These are phyloP conservation scores for Lichtheimia hyalospora DNA, from an alignment of 371 early-diverging fungal genomes.

Conservation along the genomic window DNA sequence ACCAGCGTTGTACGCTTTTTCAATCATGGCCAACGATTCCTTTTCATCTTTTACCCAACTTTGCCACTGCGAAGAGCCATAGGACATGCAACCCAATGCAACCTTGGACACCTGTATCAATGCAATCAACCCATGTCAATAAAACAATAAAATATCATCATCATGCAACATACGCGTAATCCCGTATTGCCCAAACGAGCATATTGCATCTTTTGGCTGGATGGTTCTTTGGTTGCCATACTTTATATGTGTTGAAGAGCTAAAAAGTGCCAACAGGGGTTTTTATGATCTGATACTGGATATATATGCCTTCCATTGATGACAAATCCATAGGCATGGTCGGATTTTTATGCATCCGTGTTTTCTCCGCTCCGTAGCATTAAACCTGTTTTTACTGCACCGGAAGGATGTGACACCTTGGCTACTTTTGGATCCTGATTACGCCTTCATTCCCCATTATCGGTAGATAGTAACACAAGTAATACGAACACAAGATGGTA, in stretches of 20 bases:
- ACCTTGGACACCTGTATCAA: constrained; percentile 18
- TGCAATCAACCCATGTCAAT: neutral
- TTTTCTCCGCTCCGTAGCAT: too few relatives aligned
- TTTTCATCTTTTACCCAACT: constrained; percentile 42
- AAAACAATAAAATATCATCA: neutral
- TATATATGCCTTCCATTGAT: too few relatives aligned
- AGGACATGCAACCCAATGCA: constrained; percentile 48
- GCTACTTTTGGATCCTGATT: too few relatives aligned
- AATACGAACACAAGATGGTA: too few relatives aligned
- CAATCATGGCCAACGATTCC: constrained; percentile 38
- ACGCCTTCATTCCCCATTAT: too few relatives aligned
- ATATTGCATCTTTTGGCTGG: constrained; percentile 27
- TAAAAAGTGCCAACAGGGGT: too few relatives aligned
- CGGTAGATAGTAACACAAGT: too few relatives aligned
- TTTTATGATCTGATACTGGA: too few relatives aligned
- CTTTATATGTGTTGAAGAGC: neutral
- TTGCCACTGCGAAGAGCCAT: constrained; percentile 27
- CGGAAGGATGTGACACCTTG: too few relatives aligned
- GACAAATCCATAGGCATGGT: too few relatives aligned
- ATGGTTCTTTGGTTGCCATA: neutral
- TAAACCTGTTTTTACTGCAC: too few relatives aligned
- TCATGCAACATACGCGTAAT: neutral
- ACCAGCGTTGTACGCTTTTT: constrained; percentile 50
- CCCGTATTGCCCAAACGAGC: constrained; percentile 21
- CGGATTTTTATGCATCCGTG: too few relatives aligned